Percentiles rank a stretch among this genome's conserved stretches.
Evolutionary conservation across 257 asterid species (phyloP).

Genomic region (Misopates orontium): DNA sequence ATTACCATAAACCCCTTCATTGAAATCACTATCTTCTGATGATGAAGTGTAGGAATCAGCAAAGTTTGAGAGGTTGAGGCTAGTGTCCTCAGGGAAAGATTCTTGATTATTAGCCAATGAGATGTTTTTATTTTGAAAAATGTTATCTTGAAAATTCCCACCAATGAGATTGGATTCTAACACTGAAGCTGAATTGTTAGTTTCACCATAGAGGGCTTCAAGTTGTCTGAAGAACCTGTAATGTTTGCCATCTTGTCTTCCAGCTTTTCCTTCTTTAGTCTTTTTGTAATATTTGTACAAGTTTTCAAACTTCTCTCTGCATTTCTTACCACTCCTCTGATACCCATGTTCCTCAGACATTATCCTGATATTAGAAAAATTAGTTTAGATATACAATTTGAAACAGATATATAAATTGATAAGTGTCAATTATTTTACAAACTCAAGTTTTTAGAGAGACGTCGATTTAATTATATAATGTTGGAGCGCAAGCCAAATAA

Average conservation of each 20-base stretch:
- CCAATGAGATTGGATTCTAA: conserved; percentile 31
- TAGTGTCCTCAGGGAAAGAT: conserved; percentile 46
- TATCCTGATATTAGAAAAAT: conserved; percentile 46
- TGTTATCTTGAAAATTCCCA: conserved; percentile 30
- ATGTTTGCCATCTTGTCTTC: conserved; percentile 95
- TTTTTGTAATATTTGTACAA: conserved; percentile 95
- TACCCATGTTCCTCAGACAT: conserved; percentile 92
- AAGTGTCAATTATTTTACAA: no score
- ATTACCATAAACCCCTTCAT: no score
- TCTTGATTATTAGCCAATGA: conserved; percentile 41
- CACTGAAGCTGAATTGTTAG: no score
- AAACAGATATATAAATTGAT: no score
- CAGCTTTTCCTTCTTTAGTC: conserved; percentile 95
- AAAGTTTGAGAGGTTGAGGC: conserved; percentile 78
- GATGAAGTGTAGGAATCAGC: conserved; percentile 59
- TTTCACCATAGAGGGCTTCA: conserved; percentile 92
- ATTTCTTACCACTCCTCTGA: conserved; percentile 91
- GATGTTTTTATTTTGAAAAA: conserved; percentile 19
- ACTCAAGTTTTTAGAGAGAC: no score
- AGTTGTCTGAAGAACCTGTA: conserved; percentile 94
- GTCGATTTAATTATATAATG: no score
- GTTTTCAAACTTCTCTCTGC: conserved; percentile 96
- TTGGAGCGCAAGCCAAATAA: no score
- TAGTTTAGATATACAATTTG: no score
- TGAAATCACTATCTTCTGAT: conserved; percentile 47